Base-by-base conservation (phyloP, 805 yeast species). In the Monosporozyma siamensis region DNA sequence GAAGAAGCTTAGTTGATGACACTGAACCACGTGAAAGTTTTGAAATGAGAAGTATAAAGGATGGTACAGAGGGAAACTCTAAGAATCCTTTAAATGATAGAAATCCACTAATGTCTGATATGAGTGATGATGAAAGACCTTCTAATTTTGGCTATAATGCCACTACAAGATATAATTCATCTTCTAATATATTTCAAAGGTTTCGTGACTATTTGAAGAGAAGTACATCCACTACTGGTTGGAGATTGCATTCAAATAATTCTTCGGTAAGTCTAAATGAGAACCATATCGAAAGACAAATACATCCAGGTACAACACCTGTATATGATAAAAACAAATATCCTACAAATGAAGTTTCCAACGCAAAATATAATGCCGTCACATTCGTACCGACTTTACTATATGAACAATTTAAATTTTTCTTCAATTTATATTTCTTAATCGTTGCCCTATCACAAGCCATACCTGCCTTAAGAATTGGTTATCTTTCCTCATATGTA, bases 361-460 rank as follows among this genome's bases (percentile, higher is more conserved):
- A 92, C 63, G 97, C 98, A 18, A 90, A 89, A 64, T 92, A 92
- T 65, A 85, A 85, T 53, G 85, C 92, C 2, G 59, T 87, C 29
- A 79, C 95, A 1, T 92, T 92, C 55, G 65, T 92, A 8, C 99
- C 99, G 3, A 71, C 86, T 34, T 78, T 92, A 42, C 71, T 92
- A 24, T 94, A 84, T 62, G 96, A 90, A 60, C 99, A 92, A 69
- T 92, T 92, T 77, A 88, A 89, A 67, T 90, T 92, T 62, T 92
- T 92, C 65, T 92, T 88, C 72, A 92, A 92, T 64, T 67, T 92
- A 38, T 92, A 92, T 63, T 92, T 92, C 59, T 66, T 94, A 40
- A 56, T 94, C 17, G 98, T 94, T 50, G 97, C 98, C 12, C 71
- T 94, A 46, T 88, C 97, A 4, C 98, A 92, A 64, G 81, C 82